Conservation (phyloP, 805 yeast genomes). For the Teunomyces stri region DNA sequence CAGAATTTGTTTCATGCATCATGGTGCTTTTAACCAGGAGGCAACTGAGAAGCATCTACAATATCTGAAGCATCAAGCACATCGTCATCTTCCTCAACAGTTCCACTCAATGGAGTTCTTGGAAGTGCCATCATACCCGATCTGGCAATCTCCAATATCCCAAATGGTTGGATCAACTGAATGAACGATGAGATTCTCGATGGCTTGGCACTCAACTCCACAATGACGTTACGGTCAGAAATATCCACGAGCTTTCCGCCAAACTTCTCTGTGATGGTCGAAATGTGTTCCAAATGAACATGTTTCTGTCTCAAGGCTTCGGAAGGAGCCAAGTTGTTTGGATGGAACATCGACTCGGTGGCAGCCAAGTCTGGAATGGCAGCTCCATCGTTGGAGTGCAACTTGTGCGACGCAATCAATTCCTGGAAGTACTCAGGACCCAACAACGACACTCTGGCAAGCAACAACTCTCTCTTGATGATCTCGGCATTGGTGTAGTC, state of each 20-base stretch:
- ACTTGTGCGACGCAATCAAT: slow-evolving; percentile 78
- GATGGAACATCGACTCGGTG: slow-evolving; percentile 63
- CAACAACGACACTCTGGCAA: slow-evolving; percentile 87
- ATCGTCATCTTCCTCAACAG: slow-evolving; percentile 42
- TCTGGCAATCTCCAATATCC: slow-evolving; percentile 93
- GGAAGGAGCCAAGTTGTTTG: slow-evolving; percentile 82
- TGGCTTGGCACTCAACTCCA: slow-evolving; percentile 93
- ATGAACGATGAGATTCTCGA: slow-evolving; percentile 83
- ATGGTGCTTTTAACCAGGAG: slow-evolving; percentile 81
- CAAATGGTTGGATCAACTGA: slow-evolving; percentile 90
- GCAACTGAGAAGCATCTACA: slow-evolving; percentile 86
- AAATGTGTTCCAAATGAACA: slow-evolving; percentile 79
- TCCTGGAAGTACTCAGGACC: slow-evolving; percentile 99
- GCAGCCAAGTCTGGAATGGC: slow-evolving; percentile 45
- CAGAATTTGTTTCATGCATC: too few species aligned
- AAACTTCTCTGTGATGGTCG: slow-evolving; percentile 76
- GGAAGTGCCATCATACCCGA: slow-evolving; percentile 99
- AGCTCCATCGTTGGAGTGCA: slow-evolving; percentile 38
- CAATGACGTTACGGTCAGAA: slow-evolving; percentile 88
- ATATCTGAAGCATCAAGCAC: slow-evolving; percentile 59
- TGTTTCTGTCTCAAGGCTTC: slow-evolving; percentile 95
- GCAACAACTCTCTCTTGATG: slow-evolving; percentile 83
- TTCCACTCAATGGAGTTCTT: slow-evolving; percentile 79
- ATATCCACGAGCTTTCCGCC: slow-evolving; percentile 94
- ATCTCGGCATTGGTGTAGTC: slow-evolving; percentile 90